These are phyloP conservation scores for Corymbia calophylla DNA, from an alignment of 441 rosid genomes.

Conservation along the genomic window DNA sequence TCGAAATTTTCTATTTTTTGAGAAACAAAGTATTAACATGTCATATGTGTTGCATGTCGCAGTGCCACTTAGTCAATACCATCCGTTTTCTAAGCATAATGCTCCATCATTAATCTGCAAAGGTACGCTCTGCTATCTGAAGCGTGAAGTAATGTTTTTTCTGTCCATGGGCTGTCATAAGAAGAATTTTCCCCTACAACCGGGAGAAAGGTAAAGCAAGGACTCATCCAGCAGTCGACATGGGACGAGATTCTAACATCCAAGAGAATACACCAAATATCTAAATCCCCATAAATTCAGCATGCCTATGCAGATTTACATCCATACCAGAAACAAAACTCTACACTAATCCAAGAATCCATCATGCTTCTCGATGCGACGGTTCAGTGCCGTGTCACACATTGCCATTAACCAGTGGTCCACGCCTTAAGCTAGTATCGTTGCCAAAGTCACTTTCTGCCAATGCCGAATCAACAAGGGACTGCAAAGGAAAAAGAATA, in stretches of 20 bases:
- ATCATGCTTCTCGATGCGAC: neutral
- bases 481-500: slow-evolving; percentile 24
- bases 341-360: neutral
- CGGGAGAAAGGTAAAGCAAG: neutral
- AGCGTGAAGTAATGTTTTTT: neutral
- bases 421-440: slow-evolving; percentile 20
- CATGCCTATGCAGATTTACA: neutral
- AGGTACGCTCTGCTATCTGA: neutral
- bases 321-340: neutral
- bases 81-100: neutral
- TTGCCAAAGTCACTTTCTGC: slow-evolving; percentile 25
- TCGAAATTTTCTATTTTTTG: too few species aligned
- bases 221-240: neutral
- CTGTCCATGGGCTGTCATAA: neutral
- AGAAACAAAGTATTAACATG: too few species aligned
- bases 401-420: slow-evolving; percentile 17
- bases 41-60: too few species aligned
- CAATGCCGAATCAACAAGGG: slow-evolving; percentile 36
- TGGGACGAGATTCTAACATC: neutral
- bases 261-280: neutral
- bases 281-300: neutral
- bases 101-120: neutral
- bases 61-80: neutral
- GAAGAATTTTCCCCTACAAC: neutral
- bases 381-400: slow-evolving; percentile 5